phyloP scores from a whole-genome alignment of 2,329 filamentous ascomycete species.

The Pestalotiopsis sp. region DNA sequence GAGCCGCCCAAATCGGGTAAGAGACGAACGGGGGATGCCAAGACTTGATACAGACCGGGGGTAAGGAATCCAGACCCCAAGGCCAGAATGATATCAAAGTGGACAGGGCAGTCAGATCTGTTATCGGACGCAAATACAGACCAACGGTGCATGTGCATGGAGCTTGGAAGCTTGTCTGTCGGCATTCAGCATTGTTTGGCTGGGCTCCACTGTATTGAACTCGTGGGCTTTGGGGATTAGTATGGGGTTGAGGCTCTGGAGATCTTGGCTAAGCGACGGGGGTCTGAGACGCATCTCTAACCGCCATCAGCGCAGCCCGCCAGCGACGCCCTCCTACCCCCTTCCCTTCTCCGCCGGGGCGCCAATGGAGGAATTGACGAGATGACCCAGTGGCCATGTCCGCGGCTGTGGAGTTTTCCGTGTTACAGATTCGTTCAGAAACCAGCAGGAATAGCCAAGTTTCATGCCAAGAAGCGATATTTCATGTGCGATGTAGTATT shows the following conservation, averaged over 20 bases:
- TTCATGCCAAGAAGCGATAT: constrained; percentile 12
- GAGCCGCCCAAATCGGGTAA: constrained; percentile 11
- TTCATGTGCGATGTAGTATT: not conserved
- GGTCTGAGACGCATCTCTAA: constrained; percentile 35
- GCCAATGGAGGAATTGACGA: constrained; percentile 6
- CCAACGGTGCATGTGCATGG: not conserved
- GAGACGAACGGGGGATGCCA: constrained; percentile 6
- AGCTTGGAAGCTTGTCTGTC: constrained; percentile 9
- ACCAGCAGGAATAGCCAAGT: constrained; percentile 6
- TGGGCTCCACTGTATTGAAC: not conserved
- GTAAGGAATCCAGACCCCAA: constrained; percentile 4
- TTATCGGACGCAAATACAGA: not conserved
- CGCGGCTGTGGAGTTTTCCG: constrained; percentile 24
- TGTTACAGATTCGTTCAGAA: constrained; percentile 25
- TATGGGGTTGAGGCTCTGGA: constrained; percentile 16
- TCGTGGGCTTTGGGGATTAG: not conserved
- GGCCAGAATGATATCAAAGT: constrained; percentile 5
- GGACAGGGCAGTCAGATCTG: not conserved
- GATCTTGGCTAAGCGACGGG: constrained; percentile 23
- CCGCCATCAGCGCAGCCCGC: constrained; percentile 13
- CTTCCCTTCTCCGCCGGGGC: not conserved
- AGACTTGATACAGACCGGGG: constrained; percentile 8
- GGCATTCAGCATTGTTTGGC: not conserved
- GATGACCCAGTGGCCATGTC: not conserved
- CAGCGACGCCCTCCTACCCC: not conserved